Base-by-base conservation (phyloP, 2,329 filamentous ascomycete genomes). In the Colletotrichum cuscutae region DNA sequence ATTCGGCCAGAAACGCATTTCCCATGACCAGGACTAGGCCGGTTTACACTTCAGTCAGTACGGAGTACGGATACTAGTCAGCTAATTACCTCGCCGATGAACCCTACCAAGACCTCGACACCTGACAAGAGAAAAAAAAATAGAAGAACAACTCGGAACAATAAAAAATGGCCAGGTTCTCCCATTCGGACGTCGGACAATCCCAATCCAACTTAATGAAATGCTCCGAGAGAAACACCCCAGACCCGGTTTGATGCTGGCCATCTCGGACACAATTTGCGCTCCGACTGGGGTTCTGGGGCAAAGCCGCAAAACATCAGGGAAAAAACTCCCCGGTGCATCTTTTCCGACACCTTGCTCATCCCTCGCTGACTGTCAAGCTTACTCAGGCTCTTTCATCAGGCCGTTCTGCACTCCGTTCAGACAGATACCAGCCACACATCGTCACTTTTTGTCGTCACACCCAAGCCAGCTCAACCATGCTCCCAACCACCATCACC, bases 161-260 rank as follows among this genome's bases (percentile, higher is more conserved):
- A 35, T 6, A 24, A 8, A 26, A 61, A 4, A 11, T 42, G 4
- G 42, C 60, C 65, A 56, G 71, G 60, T 42, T 19, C 35, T 58
- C 56, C 60, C 71, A 46, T 57, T 46, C 49, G 60, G 60, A 28
- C 24, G 32, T 71, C 61, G 71, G 61, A 37, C 60, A 49, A 70
- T 72, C 70, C 49, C 65, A 60, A 72, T 72, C 49, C 70, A 60
- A 72, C 42, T 73, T 65, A 52, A 73, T 73, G 66, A 73, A 73
- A 73, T 42, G 56, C 71, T 71, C 71, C 71, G 66, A 73, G 11
- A 56, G 61, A 73, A 73, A 71, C 66, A 65, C 71, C 66, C 66
- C 35, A 70, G 70, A 72, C 65, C 70, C 65, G 46, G 65, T 56
- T 49, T 28, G 26, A 52, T 49, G 56, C 56, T 71, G 62, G 59